These are phyloP conservation scores for Aspergillus pseudoglaucus DNA, from an alignment of 2,329 filamentous ascomycete genomes.

Conservation along the genomic window DNA sequence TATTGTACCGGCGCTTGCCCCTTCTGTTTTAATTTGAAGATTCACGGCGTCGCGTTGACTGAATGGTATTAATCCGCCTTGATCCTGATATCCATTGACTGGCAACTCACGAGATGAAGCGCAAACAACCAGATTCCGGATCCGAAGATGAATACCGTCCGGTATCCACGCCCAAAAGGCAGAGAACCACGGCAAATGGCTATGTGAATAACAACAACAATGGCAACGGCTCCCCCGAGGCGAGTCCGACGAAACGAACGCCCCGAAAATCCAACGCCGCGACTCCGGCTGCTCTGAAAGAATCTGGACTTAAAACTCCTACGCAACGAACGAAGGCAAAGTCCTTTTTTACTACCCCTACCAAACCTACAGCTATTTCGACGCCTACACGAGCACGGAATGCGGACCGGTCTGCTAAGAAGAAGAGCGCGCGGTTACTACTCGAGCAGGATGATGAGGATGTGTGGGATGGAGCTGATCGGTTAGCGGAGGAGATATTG, in stretches of 20 bases:
- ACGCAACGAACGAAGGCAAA: constrained; percentile 31
- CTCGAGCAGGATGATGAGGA: constrained; percentile 68
- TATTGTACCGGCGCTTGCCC: not conserved
- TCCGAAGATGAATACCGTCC: constrained; percentile 27
- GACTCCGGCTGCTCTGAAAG: constrained; percentile 24
- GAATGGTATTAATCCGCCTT: constrained; percentile 26
- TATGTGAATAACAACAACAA: constrained; percentile 24
- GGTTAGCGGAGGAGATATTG: constrained; percentile 62
- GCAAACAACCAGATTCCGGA: constrained; percentile 33
- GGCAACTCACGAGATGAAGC: constrained; percentile 30
- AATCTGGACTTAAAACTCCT: constrained; percentile 32
- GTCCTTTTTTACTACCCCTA: constrained; percentile 36
- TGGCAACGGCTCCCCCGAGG: constrained; percentile 17
- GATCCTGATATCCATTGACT: not conserved
- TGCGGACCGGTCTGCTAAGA: constrained; percentile 76
- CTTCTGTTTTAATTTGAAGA: not conserved
- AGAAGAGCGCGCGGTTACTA: constrained; percentile 72
- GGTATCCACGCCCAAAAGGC: constrained; percentile 36
- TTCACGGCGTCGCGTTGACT: not conserved
- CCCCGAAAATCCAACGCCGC: constrained; percentile 25
- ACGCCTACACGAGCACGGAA: constrained; percentile 63
- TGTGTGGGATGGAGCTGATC: constrained; percentile 58
- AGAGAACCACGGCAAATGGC: constrained; percentile 23
- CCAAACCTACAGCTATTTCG: constrained; percentile 20
- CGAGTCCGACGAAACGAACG: constrained; percentile 22